Evolutionary conservation across 139 green algal genomes (phyloP), one percentile per base, ranked within the genome.

Genomic region (Desmodesmus armatus): DNA sequence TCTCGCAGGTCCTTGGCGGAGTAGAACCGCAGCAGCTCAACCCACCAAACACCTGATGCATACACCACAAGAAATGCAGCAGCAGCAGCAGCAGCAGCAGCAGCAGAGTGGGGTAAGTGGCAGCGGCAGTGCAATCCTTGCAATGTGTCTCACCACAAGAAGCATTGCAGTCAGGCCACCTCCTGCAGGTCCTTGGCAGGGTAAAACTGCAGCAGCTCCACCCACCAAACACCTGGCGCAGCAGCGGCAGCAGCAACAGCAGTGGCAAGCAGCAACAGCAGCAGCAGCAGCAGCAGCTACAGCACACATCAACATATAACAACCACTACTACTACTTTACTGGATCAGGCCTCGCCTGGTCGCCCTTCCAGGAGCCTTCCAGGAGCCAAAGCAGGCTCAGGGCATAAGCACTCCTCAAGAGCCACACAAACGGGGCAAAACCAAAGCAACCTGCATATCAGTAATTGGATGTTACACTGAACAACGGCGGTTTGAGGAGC

Each of bases 31-130:
- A 75, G 43, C 62, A 77, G 33, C 78, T 84, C 78, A 17, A 84
- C 47, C 78, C 78, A 84, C 78, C 78, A 84, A 15, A 67, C 78
- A 21, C 78, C 78, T 84, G 76, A 33, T 73, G 74, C 31, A n/a
- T 23, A n/a, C n/a, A n/a, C n/a, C n/a, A n/a, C n/a, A n/a, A n/a
- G n/a, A n/a, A n/a, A n/a, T n/a, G 27, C 29, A 55, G 35, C 2
- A 23, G n/a, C 33, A 70, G 35, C 75, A 82, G 37, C 75, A 49
- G 49, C 55, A 72, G 53, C 21, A 3, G 5, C 43, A 29, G 41
- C 43, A 81, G 43, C 31, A 33, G 6, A 37, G 44, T n/a, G 65
- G 44, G 29, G 29, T 21, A 55, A 40, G 35, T 53, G 15, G 11
- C 65, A 47, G 6, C 11, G 31, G 72, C 29, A 41, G 1, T 7